These are phyloP conservation scores for Nicotiana obtusifolia DNA, from an alignment of 257 asterid genomes.

Conservation along the genomic window DNA sequence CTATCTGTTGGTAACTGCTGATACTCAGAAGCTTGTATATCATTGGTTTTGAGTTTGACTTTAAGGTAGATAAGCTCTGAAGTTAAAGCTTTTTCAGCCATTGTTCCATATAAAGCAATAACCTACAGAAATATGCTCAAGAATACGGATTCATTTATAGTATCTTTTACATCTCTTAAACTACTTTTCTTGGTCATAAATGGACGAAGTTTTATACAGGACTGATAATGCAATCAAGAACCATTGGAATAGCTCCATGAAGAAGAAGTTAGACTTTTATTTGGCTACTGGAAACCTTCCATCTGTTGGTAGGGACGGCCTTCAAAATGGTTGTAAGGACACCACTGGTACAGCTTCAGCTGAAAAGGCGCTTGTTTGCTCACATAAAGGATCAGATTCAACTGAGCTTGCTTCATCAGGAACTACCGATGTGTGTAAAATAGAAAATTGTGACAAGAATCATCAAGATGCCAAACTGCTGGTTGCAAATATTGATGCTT, in stretches of 20 bases:
- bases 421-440: slow-evolving; percentile 30
- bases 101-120: not conserved
- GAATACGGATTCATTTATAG: not conserved
- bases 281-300: slow-evolving; percentile 86
- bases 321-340: slow-evolving; percentile 39
- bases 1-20: not conserved
- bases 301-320: slow-evolving; percentile 45
- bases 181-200: not conserved
- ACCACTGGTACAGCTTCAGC: slow-evolving; percentile 24
- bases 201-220: slow-evolving; percentile 39
- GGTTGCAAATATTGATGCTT: slow-evolving; percentile 24
- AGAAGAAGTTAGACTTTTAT: slow-evolving; percentile 83
- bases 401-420: slow-evolving; percentile 40
- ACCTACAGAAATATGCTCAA: not conserved
- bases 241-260: slow-evolving; percentile 98
- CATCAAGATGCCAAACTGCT: slow-evolving; percentile 22
- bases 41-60: not conserved
- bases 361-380: slow-evolving; percentile 25
- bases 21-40: not conserved
- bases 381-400: slow-evolving; percentile 35
- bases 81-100: not conserved
- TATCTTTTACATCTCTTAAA: not conserved
- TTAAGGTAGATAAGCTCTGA: not conserved
- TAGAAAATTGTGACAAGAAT: slow-evolving; percentile 38
- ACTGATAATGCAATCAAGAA: slow-evolving; percentile 97